Evolutionary conservation across 2,329 filamentous ascomycete species (phyloP), one percentile per base, ranked within the genome.

Genomic region (Clarireedia paspali): DNA sequence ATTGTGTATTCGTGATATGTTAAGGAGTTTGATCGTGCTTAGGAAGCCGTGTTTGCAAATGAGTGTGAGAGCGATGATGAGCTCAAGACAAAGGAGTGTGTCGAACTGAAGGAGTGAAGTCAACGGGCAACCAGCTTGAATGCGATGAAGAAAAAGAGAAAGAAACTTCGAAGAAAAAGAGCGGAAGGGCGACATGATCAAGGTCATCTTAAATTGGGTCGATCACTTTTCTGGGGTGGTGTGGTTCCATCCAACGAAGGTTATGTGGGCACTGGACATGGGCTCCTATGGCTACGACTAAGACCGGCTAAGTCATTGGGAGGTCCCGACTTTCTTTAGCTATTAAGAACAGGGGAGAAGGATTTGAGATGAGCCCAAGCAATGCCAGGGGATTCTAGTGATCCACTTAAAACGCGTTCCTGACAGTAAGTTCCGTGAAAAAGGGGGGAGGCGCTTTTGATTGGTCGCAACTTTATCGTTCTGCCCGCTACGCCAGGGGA

Each of bases 51-150:
- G 60, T 49, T 4, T 48, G 56, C 34, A 52, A 53, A 68, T 49
- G 66, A 68, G 59, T 53, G 66, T 66, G 63, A 10, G 63, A 67
- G 66, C 65, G 57, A 39, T 63, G 61, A 63, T 59, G 60, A 64
- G 65, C 66, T 66, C 65, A 60, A 59, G 44, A 53, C 53, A 51
- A 66, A 66, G 45, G 63, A 63, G 59, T 61, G 60, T 61, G 58
- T 61, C 47, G 58, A 60, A 64, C 47, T 49, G 57, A 65, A 62
- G 36, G 63, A 63, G 59, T 53, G 59, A 57, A 62, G 54, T 55
- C 61, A 63, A 63, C 59, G 59, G 57, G 20, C 58, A 58, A 64
- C 61, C 58, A 63, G 50, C 24, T 50, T 60, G 55, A 57, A 56
- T 58, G 50, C 53, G 61, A 62, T 60, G 60, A 48, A 53, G 44